Conservation (phyloP, 371 early-diverging fungal species). For the Sporodiniella umbellata region DNA sequence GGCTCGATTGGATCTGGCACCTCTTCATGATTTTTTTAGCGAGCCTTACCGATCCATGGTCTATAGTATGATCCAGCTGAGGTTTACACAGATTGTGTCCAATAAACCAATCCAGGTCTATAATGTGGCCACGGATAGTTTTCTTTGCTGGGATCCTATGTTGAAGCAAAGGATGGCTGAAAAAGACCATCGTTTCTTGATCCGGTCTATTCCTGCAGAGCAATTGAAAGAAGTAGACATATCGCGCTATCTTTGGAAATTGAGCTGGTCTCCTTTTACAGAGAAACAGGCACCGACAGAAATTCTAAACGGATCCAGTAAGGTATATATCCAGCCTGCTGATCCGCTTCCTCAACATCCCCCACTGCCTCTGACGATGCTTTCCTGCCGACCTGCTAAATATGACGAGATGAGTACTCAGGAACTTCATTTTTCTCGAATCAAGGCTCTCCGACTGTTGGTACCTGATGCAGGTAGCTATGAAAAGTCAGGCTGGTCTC, state of each 20-base stretch:
- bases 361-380: constrained; percentile 11
- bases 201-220: constrained; percentile 10
- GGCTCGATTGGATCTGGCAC: constrained; percentile 16
- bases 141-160: constrained; percentile 30
- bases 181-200: constrained; percentile 3
- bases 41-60: constrained; percentile 16
- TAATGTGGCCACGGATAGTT: constrained; percentile 25
- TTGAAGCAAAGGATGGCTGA: background rate
- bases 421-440: constrained; percentile 3
- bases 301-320: background rate
- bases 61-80: constrained; percentile 18
- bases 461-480: background rate
- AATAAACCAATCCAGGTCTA: constrained; percentile 34
- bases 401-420: background rate
- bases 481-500: constrained; percentile 28
- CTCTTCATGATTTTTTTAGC: constrained; percentile 35
- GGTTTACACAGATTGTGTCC: constrained; percentile 23
- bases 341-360: constrained; percentile 5
- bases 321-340: constrained; percentile 3
- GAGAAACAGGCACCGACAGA: background rate
- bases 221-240: background rate
- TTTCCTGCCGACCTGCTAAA: constrained; percentile 10
- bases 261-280: constrained; percentile 8
- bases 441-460: constrained; percentile 3
- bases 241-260: constrained; percentile 31